Percentiles rank a stretch among this genome's conserved stretches.
phyloP scores from a whole-genome alignment of 371 early-diverging fungal species.

The Zancudomyces culisetae region DNA sequence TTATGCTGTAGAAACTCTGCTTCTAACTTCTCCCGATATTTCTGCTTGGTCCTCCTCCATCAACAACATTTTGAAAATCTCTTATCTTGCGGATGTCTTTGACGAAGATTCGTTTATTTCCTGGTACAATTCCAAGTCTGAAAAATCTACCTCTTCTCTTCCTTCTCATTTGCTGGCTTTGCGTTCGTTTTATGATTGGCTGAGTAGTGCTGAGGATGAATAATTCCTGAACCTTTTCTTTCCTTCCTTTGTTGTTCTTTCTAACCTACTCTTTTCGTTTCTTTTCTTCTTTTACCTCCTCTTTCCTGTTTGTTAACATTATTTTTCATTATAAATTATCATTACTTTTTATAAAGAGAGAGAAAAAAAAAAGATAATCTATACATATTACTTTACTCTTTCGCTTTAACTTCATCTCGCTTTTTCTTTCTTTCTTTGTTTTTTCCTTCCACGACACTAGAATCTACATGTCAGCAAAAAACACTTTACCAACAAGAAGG shows the following conservation, averaged over 20 bases:
- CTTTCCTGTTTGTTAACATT: neutral
- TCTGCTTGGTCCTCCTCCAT: neutral
- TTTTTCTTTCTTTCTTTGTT: neutral
- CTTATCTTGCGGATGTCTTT: neutral
- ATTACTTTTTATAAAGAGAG: no score
- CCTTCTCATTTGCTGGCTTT: neutral
- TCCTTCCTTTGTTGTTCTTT: neutral
- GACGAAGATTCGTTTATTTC: conserved; percentile 1
- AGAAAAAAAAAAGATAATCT: no score
- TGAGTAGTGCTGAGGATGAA: neutral
- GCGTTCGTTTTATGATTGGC: neutral
- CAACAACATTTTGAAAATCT: neutral
- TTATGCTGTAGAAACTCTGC: neutral
- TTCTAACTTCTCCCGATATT: neutral
- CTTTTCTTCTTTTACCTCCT: neutral
- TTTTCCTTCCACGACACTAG: neutral
- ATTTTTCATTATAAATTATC: neutral
- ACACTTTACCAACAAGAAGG: no score
- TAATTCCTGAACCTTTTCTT: neutral
- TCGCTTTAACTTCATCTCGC: neutral
- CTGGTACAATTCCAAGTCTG: neutral
- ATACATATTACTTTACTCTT: neutral
- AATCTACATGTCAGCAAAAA: no score
- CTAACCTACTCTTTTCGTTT: neutral
- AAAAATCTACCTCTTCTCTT: neutral